Conservation (phyloP, 2,329 filamentous ascomycete genomes). For the Phaeosphaeria sp. region DNA sequence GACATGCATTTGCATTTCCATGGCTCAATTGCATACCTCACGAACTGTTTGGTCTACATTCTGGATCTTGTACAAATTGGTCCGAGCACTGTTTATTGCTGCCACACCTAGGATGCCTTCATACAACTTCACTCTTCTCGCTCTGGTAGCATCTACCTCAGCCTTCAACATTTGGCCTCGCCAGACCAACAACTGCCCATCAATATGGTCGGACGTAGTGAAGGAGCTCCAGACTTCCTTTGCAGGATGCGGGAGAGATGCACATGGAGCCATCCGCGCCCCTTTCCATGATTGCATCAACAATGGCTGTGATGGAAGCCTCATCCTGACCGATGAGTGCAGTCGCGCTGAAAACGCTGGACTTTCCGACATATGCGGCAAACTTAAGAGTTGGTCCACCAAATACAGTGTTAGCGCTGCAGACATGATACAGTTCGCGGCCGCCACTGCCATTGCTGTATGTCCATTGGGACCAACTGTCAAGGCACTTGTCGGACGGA, state of each 20-base stretch:
- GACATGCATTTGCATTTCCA: background rate
- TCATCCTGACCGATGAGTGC: slow-evolving; percentile 35
- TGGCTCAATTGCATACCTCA: background rate
- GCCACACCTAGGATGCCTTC: slow-evolving; percentile 10
- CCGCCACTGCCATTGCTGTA: slow-evolving; percentile 25
- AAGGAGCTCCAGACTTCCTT: slow-evolving; percentile 23
- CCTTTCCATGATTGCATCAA: slow-evolving; percentile 40
- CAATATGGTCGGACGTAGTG: slow-evolving; percentile 25
- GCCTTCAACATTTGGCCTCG: slow-evolving; percentile 16
- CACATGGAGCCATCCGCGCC: slow-evolving; percentile 29
- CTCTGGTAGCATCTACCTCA: slow-evolving; percentile 11
- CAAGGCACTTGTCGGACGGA: slow-evolving; percentile 26
- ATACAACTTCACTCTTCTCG: slow-evolving; percentile 3
- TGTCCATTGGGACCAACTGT: slow-evolving; percentile 33
- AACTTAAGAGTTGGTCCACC: slow-evolving; percentile 46
- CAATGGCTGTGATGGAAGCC: slow-evolving; percentile 34
- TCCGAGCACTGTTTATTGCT: background rate
- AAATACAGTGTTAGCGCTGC: slow-evolving; percentile 45
- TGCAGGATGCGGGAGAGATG: slow-evolving; percentile 23
- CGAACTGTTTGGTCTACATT: background rate
- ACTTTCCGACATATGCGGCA: slow-evolving; percentile 50
- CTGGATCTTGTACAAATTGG: background rate
- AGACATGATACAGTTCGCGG: slow-evolving; percentile 39
- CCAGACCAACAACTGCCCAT: slow-evolving; percentile 18
- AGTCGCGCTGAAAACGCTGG: slow-evolving; percentile 50